Percentiles rank a stretch among this genome's conserved stretches.
Evolutionary conservation across 305 asterid species (phyloP).

Genomic region (Solanum hybrid): DNA sequence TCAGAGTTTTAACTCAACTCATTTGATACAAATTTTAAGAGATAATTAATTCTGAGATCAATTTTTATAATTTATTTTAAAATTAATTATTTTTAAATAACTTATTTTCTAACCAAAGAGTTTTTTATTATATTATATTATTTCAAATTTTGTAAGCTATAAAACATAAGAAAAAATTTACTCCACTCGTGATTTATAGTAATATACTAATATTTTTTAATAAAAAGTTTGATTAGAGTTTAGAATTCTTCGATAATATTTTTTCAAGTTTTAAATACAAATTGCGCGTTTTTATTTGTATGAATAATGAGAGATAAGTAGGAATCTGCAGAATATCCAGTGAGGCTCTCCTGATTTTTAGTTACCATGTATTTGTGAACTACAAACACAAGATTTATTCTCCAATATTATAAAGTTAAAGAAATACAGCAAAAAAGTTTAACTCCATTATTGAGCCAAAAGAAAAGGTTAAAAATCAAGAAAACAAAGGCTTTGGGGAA

Average conservation of each 20-base stretch:
- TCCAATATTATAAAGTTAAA: neutral
- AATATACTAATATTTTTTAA: too few relatives aligned
- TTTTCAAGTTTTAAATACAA: neutral
- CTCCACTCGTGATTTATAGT: neutral
- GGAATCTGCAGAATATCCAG: constrained; percentile 2
- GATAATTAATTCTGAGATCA: neutral
- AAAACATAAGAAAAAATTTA: neutral
- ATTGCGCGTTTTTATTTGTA: neutral
- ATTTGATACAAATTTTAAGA: too few relatives aligned
- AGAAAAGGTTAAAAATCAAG: neutral
- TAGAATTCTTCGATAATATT: too few relatives aligned
- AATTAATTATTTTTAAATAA: too few relatives aligned
- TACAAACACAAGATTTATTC: neutral
- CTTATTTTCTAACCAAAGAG: too few relatives aligned
- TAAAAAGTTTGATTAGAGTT: neutral
- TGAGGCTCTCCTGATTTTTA: neutral
- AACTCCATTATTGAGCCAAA: neutral
- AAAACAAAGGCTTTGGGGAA: neutral
- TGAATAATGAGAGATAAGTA: neutral
- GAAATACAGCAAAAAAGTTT: neutral
- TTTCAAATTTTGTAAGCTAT: neutral
- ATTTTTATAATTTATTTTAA: too few relatives aligned
- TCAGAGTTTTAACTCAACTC: neutral
- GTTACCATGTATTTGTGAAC: neutral
- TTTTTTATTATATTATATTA: neutral